Evolutionary conservation across 83 land plant species (phyloP).

Genomic region (Diphasiastrum complanatum): DNA sequence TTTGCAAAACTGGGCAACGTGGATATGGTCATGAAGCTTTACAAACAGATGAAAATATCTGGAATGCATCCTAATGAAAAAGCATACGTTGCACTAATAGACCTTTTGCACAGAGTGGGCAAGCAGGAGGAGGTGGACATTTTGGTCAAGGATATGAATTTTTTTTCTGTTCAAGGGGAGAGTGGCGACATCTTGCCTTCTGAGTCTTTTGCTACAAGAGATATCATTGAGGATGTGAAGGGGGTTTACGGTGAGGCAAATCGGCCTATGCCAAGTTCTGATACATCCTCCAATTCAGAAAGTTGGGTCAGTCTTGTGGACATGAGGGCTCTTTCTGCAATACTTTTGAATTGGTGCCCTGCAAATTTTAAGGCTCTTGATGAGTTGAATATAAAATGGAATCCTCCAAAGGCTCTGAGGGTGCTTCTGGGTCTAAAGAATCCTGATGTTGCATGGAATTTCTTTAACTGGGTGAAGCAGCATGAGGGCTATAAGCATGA

Average conservation of each 20-base stretch:
- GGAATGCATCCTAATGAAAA: background rate
- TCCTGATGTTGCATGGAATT: background rate
- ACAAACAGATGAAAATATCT: background rate
- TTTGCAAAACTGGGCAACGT: slow-evolving; percentile 42
- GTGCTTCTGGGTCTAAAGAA: background rate
- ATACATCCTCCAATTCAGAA: background rate
- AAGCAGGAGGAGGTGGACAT: background rate
- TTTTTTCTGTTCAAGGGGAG: background rate
- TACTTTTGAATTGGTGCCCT: background rate
- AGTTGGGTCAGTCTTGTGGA: background rate
- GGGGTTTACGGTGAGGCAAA: background rate
- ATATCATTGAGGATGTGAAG: background rate
- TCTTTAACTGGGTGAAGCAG: slow-evolving; percentile 12
- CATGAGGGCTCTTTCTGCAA: background rate
- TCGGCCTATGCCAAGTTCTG: background rate
- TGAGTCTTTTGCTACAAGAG: background rate
- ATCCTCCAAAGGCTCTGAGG: slow-evolving; percentile 5
- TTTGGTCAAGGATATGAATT: background rate
- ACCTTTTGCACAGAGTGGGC: background rate
- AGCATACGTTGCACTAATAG: background rate
- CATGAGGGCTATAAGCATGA: slow-evolving; percentile 10
- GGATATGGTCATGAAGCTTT: background rate
- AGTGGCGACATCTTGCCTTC: background rate
- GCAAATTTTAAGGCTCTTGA: background rate
- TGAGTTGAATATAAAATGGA: background rate